A percentile compares a stretch with the other conserved stretches of the same genome.
phyloP scores from a whole-genome alignment of 2,329 filamentous ascomycete genomes.

The Fusarium sp. region DNA sequence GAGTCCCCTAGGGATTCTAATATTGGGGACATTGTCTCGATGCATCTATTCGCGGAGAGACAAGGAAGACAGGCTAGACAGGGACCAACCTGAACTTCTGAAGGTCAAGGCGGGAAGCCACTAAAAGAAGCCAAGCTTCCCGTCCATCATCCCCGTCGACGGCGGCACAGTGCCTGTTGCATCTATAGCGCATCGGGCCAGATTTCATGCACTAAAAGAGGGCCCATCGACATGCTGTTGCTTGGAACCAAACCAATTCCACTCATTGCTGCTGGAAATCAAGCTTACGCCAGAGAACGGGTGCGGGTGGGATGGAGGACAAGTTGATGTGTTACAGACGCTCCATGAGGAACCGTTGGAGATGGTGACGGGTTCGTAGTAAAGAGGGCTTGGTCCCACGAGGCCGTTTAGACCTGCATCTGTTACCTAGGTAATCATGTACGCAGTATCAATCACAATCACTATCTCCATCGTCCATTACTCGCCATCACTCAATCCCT shows the following conservation, averaged over 20 bases:
- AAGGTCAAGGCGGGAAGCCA: neutral
- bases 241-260: neutral
- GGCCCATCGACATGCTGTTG: neutral
- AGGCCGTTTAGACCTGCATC: neutral
- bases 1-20: slow-evolving; percentile 7
- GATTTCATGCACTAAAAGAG: slow-evolving; percentile 18
- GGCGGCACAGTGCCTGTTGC: slow-evolving; percentile 36
- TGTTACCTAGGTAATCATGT: neutral
- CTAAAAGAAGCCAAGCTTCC: slow-evolving; percentile 37
- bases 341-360: neutral
- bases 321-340: neutral
- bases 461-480: neutral
- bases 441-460: neutral
- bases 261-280: neutral
- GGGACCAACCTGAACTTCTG: no score
- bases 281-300: slow-evolving; percentile 5
- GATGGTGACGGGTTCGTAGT: neutral
- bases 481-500: neutral
- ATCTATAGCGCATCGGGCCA: slow-evolving; percentile 11
- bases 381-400: neutral
- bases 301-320: neutral
- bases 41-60: neutral
- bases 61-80: neutral
- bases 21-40: slow-evolving; percentile 3
- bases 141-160: slow-evolving; percentile 6